phyloP scores from a whole-genome alignment of 805 yeast genomes.

The Metschnikowia cubensis region DNA sequence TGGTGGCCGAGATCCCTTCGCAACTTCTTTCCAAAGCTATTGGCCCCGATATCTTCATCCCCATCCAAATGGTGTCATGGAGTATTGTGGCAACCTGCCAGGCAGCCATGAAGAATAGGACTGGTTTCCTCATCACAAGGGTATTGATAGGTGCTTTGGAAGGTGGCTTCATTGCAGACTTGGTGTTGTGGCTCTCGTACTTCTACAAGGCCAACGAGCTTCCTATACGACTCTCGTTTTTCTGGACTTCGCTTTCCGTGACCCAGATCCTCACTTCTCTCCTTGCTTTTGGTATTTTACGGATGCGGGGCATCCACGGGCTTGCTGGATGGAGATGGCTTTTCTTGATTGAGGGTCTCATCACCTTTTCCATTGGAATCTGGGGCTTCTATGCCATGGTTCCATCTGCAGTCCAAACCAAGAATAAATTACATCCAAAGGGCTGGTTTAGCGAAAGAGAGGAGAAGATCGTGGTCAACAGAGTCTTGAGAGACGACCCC shows the following conservation, averaged over 20 bases:
- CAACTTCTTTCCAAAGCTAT: slow-evolving; percentile 59
- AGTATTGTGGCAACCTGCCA: slow-evolving; percentile 52
- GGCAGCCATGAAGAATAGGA: slow-evolving; percentile 37
- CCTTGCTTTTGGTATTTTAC: slow-evolving; percentile 49
- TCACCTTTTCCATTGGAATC: slow-evolving; percentile 53
- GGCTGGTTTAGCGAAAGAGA: slow-evolving; percentile 51
- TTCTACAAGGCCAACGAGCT: slow-evolving; percentile 60
- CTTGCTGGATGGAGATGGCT: slow-evolving; percentile 62
- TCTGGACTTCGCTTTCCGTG: slow-evolving; percentile 53
- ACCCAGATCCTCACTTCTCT: slow-evolving; percentile 46
- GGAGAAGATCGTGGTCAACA: slow-evolving; percentile 54
- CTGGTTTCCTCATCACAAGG: slow-evolving; percentile 46
- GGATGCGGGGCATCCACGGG: slow-evolving; percentile 43
- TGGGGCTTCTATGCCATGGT: slow-evolving; percentile 46
- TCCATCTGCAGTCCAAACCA: slow-evolving; percentile 51
- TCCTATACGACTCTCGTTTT: slow-evolving; percentile 53
- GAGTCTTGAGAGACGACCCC: slow-evolving; percentile 61
- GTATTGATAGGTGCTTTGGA: slow-evolving; percentile 54
- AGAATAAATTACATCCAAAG: slow-evolving; percentile 44
- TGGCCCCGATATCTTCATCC: slow-evolving; percentile 63
- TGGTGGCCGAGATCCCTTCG: slow-evolving; percentile 60
- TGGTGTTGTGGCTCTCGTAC: slow-evolving; percentile 55
- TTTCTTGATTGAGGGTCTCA: slow-evolving; percentile 58
- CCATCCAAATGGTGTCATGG: slow-evolving; percentile 56
- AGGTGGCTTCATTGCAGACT: slow-evolving; percentile 60